Evolutionary conservation across 2,329 filamentous ascomycete species (phyloP), one percentile per base, ranked within the genome.

Genomic region (Biscogniauxia mediterranea): DNA sequence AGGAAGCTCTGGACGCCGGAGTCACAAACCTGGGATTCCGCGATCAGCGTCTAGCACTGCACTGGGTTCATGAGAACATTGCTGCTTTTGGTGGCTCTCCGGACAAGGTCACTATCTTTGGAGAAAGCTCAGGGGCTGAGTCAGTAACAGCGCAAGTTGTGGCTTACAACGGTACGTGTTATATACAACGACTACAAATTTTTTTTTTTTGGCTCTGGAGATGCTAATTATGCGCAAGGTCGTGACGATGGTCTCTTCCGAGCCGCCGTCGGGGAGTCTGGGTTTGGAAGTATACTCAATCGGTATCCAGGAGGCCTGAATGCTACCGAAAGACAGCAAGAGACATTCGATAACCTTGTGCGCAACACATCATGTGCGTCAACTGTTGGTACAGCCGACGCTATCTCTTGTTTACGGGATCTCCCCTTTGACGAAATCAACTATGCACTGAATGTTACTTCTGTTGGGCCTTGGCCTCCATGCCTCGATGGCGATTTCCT

Each of bases 11-110:
- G 3, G 70, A 70, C 1, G 75, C 74, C 19, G 79, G 80, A 0
- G 74, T 76, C 53, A 76, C 79, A 1, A 85, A 85, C 59, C 72
- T 80, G 3, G 82, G 82, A 0, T 70, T 81, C 19, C 73, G 73
- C 21, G 80, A 82, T 62, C 80, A 82, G 65, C 70, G 78, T 2
- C 63, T 79, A 6, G 80, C 77, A 1, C 68, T 81, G 7, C 68
- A 73, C 25, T 82, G 80, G 80, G 70, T 82, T 52, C 76, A 78
- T 13, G 66, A 68, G 57, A 68, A 68, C 55, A 66, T 68, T 21
- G 61, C 57, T 3, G 57, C 70, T 5, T 80, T 80, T 57, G 77
- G 77, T 17, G 78, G 77, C 19, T 72, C 78, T 53, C 73, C 75
- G 19, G 58, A 64, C 2, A 74, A 77, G 54, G 77, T 81, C 7